These are phyloP conservation scores for Sequoia sempervirens DNA, from an alignment of 75 land plant genomes.

Conservation along the genomic window DNA sequence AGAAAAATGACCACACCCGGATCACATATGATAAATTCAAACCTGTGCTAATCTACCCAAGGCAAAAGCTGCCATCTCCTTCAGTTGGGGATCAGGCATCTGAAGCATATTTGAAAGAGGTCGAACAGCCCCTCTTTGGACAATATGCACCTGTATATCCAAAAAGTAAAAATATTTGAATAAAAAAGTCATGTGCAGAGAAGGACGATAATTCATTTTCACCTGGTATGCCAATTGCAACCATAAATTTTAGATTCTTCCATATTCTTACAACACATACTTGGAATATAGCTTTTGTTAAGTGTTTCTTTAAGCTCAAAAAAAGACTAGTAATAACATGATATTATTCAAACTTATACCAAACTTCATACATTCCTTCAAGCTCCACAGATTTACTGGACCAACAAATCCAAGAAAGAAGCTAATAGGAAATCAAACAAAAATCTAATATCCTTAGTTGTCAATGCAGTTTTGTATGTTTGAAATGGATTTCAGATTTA, in stretches of 20 bases:
- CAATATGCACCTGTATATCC: slow-evolving; percentile 84
- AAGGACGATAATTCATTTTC: background rate
- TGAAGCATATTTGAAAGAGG: slow-evolving; percentile 93
- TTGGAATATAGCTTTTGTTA: background rate
- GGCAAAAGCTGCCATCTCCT: slow-evolving; percentile 97
- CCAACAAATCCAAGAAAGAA: background rate
- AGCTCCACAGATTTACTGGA: background rate
- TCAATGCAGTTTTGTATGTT: background rate
- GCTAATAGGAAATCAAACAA: background rate
- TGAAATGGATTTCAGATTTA: background rate
- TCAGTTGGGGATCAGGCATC: slow-evolving; percentile 80
- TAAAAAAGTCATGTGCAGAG: background rate
- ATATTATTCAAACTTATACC: background rate
- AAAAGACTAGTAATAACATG: background rate
- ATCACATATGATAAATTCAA: slow-evolving; percentile 1
- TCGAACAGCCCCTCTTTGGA: slow-evolving; percentile 90
- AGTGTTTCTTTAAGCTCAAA: background rate
- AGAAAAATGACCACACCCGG: background rate
- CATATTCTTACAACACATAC: background rate
- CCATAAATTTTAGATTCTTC: background rate
- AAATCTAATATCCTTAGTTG: background rate
- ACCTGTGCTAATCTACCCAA: slow-evolving; percentile 98
- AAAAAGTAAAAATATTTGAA: background rate
- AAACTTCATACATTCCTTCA: background rate
- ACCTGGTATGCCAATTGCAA: background rate